phyloP scores from a whole-genome alignment of 495 filamentous ascomycete genomes.

The Hypoxylon crocopeplum region DNA sequence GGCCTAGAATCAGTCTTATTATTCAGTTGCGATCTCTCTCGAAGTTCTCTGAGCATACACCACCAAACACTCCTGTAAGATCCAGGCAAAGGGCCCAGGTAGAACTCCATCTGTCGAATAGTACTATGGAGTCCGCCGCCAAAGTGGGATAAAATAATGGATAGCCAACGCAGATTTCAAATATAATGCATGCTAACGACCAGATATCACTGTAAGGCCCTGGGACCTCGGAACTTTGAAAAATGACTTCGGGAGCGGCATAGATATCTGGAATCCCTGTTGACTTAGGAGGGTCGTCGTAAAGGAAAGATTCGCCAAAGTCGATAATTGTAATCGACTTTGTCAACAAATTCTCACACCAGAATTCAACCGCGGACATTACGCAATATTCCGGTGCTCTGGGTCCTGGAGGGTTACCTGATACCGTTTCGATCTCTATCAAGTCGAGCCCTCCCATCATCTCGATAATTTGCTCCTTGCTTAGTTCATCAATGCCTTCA shows the following conservation, averaged over 20 bases:
- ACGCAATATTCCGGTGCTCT: conserved; percentile 37
- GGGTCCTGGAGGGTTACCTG: not conserved
- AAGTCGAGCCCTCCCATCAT: conserved; percentile 8
- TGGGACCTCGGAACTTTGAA: not conserved
- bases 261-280: conserved; percentile 27
- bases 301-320: conserved; percentile 36
- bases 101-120: conserved; percentile 9
- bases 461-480: conserved; percentile 12
- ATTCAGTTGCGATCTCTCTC: not conserved
- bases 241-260: conserved; percentile 35
- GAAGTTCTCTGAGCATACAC: not conserved
- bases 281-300: not conserved
- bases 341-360: not conserved
- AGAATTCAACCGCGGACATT: not conserved
- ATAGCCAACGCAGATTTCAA: conserved; percentile 3
- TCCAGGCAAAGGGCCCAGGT: conserved; percentile 27
- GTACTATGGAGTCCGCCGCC: not conserved
- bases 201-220: conserved; percentile 35
- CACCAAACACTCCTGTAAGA: conserved; percentile 1
- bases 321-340: conserved; percentile 34
- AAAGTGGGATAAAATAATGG: not conserved
- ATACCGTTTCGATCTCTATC: not conserved
- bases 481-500: conserved; percentile 31
- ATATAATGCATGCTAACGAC: conserved; percentile 36
- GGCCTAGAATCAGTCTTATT: no score